phyloP scores from a whole-genome alignment of 2,329 filamentous ascomycete genomes.

The Dichotomopilus funicola region DNA sequence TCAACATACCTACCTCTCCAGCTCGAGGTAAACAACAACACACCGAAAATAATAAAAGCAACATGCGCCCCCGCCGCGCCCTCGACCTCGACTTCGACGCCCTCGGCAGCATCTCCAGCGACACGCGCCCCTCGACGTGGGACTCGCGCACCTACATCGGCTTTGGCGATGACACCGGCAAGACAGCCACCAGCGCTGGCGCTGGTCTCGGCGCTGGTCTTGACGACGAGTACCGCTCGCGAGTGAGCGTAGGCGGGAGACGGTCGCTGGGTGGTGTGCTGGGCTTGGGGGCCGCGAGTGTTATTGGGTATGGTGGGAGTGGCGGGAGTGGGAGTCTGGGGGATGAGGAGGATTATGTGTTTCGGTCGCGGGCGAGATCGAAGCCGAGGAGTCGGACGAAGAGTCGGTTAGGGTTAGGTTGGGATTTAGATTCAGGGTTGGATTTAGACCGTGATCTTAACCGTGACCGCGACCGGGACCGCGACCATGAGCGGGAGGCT shows the following conservation, averaged over 20 bases:
- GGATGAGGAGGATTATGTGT: no score
- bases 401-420: no score
- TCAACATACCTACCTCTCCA: no score
- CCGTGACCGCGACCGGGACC: not conserved
- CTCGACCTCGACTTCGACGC: conserved; percentile 8
- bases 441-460: not conserved
- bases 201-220: not conserved
- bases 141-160: conserved; percentile 7
- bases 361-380: no score
- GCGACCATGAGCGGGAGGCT: not conserved
- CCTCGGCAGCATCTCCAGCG: not conserved
- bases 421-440: no score
- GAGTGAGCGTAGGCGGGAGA: not conserved
- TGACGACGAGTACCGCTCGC: not conserved
- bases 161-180: not conserved
- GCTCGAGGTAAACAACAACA: no score
- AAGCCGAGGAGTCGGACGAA: no score
- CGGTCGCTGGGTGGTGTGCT: not conserved
- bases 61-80: conserved; percentile 7
- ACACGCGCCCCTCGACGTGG: not conserved
- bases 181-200: not conserved
- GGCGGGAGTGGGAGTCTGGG: no score
- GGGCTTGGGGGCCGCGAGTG: no score
- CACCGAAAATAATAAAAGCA: not conserved
- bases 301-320: no score